Percentiles rank a stretch among this genome's conserved stretches.
phyloP scores from a whole-genome alignment of 2,329 filamentous ascomycete genomes.

The Cercospora sesami region DNA sequence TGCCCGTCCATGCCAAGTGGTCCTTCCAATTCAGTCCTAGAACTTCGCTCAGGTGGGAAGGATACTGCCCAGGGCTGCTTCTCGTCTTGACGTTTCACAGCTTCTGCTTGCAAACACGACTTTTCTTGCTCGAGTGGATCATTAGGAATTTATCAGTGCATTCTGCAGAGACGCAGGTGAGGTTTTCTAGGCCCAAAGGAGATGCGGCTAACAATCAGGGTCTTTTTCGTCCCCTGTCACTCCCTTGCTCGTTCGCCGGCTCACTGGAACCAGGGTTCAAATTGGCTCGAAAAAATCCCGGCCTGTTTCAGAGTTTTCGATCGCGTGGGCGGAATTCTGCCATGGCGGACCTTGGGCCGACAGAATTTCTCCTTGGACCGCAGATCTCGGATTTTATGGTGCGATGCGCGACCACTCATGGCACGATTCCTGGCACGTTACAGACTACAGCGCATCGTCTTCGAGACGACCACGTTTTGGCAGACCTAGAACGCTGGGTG shows the following conservation, averaged over 20 bases:
- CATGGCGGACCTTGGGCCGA: background rate
- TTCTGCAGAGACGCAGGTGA: constrained; percentile 1
- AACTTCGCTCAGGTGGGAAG: background rate
- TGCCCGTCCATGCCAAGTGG: background rate
- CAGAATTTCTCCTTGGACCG: background rate
- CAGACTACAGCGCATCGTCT: background rate
- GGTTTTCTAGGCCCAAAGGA: background rate
- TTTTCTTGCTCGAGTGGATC: background rate
- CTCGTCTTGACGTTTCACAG: background rate
- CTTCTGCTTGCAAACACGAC: background rate
- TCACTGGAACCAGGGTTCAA: background rate
- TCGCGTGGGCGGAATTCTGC: background rate
- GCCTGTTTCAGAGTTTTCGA: background rate
- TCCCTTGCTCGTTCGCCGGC: background rate
- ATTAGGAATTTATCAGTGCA: background rate
- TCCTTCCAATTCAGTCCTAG: too few species aligned
- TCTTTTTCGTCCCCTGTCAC: background rate
- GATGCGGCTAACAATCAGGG: background rate
- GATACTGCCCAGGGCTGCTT: background rate
- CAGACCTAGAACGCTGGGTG: background rate
- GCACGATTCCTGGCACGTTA: background rate
- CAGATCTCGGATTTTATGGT: background rate
- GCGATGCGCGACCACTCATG: background rate
- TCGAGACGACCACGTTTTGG: background rate
- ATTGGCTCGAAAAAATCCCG: background rate